These are phyloP conservation scores for Penicillium concentricum DNA, from an alignment of 2,329 filamentous ascomycete species.

Conservation along the genomic window DNA sequence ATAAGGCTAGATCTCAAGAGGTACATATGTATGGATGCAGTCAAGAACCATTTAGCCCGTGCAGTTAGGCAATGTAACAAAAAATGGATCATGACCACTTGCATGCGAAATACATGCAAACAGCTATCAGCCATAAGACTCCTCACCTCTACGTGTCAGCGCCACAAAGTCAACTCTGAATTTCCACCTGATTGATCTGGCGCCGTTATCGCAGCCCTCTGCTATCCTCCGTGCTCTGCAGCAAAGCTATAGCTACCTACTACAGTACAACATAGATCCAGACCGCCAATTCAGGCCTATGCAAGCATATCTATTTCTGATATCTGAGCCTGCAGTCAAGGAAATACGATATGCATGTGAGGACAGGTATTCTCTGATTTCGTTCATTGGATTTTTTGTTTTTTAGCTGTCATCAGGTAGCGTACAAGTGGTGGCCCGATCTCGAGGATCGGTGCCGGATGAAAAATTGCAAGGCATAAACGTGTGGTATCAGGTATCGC, in stretches of 20 bases:
- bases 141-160: constrained; percentile 24
- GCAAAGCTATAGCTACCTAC: constrained; percentile 6
- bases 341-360: constrained; percentile 7
- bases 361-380: constrained; percentile 3
- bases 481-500: constrained; percentile 34
- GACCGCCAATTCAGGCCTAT: constrained; percentile 21
- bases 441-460: background rate
- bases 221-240: constrained; percentile 2
- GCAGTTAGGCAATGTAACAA: background rate
- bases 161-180: constrained; percentile 18
- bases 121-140: constrained; percentile 1
- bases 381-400: constrained; percentile 12
- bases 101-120: background rate
- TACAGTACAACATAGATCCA: constrained; percentile 3
- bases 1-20: background rate
- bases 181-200: constrained; percentile 15
- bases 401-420: constrained; percentile 14
- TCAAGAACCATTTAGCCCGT: background rate
- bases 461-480: constrained; percentile 11
- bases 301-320: constrained; percentile 12
- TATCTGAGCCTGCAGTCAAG: background rate
- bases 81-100: background rate
- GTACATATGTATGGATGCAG: background rate
- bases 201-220: constrained; percentile 12
- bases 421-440: constrained; percentile 20